phyloP scores from a whole-genome alignment of 1,284 basidiomycete genomes.

The Ustilago sp. region DNA sequence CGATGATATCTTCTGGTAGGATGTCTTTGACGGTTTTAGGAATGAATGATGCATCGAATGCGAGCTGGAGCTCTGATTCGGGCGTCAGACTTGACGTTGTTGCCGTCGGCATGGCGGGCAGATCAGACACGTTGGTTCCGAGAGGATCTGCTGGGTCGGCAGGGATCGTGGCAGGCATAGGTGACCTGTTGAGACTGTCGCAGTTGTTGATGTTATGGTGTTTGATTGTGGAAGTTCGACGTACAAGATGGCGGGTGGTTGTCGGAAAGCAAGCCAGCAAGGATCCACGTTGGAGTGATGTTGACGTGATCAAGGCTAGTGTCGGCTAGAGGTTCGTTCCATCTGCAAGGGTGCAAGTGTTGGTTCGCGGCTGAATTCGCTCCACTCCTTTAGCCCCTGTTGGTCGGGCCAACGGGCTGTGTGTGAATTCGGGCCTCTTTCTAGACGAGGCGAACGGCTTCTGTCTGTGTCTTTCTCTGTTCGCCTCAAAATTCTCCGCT shows the following conservation, averaged over 20 bases:
- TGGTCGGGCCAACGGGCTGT: neutral
- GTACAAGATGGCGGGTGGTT: neutral
- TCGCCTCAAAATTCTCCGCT: slow-evolving; percentile 3
- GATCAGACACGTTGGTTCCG: neutral
- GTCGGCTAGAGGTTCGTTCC: neutral
- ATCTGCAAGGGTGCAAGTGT: slow-evolving; percentile 3
- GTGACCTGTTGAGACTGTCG: neutral
- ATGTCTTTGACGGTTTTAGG: slow-evolving; percentile 75
- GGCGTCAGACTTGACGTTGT: slow-evolving; percentile 73
- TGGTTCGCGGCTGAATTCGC: slow-evolving; percentile 7
- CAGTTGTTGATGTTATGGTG: neutral
- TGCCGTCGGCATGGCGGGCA: slow-evolving; percentile 45
- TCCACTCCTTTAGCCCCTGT: slow-evolving; percentile 1
- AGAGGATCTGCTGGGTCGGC: neutral
- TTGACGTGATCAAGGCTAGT: neutral
- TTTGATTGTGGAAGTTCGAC: neutral
- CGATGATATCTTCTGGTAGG: slow-evolving; percentile 75
- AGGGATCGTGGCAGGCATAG: neutral
- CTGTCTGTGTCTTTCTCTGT: neutral
- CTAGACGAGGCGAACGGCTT: neutral
- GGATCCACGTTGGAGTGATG: neutral
- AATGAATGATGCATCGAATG: slow-evolving; percentile 79
- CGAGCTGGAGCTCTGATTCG: slow-evolving; percentile 78
- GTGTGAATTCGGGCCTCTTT: neutral
- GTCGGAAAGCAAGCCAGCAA: neutral